Evolutionary conservation across 2,329 filamentous ascomycete species (phyloP).

Genomic region (Beauveria australis): DNA sequence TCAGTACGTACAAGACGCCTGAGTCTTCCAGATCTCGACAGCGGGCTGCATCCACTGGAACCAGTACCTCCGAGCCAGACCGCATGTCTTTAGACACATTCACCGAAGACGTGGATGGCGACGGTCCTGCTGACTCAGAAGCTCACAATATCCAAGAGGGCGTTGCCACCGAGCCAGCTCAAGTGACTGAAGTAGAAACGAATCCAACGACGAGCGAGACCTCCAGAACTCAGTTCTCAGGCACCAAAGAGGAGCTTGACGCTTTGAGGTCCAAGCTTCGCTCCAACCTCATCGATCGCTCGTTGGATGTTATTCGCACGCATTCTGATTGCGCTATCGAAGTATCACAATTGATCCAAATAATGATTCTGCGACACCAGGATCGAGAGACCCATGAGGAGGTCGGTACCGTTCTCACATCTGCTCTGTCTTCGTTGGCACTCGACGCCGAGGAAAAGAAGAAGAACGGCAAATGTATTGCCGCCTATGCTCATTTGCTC

Average conservation of each 20-base stretch:
- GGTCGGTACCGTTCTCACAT: slow-evolving; percentile 73
- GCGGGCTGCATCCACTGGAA: slow-evolving; percentile 17
- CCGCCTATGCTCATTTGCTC: slow-evolving; percentile 85
- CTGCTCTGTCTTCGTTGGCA: slow-evolving; percentile 67
- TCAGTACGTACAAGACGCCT: slow-evolving; percentile 38
- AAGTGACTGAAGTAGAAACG: neutral
- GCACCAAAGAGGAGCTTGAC: slow-evolving; percentile 68
- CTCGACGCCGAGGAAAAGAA: slow-evolving; percentile 57
- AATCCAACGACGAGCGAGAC: neutral
- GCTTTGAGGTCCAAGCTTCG: slow-evolving; percentile 64
- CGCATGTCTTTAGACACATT: slow-evolving; percentile 30
- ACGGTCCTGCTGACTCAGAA: slow-evolving; percentile 16
- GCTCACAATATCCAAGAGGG: slow-evolving; percentile 2
- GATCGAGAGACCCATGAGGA: slow-evolving; percentile 54
- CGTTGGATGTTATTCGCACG: slow-evolving; percentile 79
- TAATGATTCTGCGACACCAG: slow-evolving; percentile 55
- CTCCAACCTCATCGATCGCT: slow-evolving; percentile 75
- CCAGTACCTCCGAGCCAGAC: slow-evolving; percentile 24
- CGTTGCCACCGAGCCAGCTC: neutral
- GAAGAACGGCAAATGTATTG: slow-evolving; percentile 54
- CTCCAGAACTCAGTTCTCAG: slow-evolving; percentile 12
- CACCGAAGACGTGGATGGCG: slow-evolving; percentile 22
- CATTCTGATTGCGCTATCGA: slow-evolving; percentile 88
- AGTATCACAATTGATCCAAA: slow-evolving; percentile 75
- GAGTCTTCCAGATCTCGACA: slow-evolving; percentile 21